These are phyloP conservation scores for Wickerhamomyces sp. DNA, from an alignment of 1,139 yeast genomes.

Conservation along the genomic window DNA sequence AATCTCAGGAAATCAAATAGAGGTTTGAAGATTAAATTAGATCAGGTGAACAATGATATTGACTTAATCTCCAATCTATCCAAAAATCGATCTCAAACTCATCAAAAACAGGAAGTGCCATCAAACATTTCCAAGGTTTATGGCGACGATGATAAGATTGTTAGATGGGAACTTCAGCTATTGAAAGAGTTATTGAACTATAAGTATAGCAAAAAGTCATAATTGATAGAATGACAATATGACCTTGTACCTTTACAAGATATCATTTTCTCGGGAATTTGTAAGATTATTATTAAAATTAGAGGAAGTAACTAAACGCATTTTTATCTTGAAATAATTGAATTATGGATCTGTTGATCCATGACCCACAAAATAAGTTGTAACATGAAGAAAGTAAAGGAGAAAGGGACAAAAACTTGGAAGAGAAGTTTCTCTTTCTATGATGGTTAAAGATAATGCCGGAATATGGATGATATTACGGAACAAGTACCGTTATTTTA, in stretches of 20 bases:
- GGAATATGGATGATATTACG: too few relatives aligned
- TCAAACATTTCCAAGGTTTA: too few relatives aligned
- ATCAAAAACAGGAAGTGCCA: background rate
- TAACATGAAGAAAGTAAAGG: too few relatives aligned
- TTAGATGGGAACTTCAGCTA: constrained; percentile 12
- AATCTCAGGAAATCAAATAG: background rate
- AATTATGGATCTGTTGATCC: too few relatives aligned
- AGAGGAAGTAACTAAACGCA: background rate
- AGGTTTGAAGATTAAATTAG: constrained; percentile 2
- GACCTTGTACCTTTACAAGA: too few relatives aligned
- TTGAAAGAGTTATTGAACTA: constrained; percentile 5
- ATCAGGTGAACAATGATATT: constrained; percentile 8
- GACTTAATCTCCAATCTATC: background rate
- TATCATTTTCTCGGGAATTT: too few relatives aligned
- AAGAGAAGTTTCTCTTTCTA: too few relatives aligned
- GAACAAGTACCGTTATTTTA: constrained; percentile 22
- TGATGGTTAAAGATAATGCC: too few relatives aligned
- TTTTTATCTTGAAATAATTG: too few relatives aligned
- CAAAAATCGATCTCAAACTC: background rate
- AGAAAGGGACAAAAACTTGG: too few relatives aligned
- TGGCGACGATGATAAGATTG: constrained; percentile 3
- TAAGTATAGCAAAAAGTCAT: background rate
- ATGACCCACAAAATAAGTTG: too few relatives aligned
- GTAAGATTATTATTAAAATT: background rate
- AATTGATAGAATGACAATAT: too few relatives aligned